These are phyloP conservation scores for Xerocomus minutiporus DNA, from an alignment of 1,284 basidiomycete genomes.

Conservation along the genomic window DNA sequence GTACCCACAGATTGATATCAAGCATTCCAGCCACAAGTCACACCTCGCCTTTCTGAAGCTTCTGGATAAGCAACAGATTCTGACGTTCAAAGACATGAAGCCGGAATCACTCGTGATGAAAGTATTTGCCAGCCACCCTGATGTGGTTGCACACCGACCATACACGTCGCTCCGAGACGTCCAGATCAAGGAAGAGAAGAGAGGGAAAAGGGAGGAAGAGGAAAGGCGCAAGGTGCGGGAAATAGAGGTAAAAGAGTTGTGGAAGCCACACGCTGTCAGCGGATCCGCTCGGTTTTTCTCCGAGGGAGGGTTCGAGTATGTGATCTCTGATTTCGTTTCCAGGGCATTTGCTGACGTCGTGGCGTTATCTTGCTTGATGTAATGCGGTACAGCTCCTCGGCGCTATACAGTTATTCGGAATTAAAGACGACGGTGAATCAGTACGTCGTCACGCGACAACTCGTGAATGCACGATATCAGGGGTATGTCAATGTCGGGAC, in stretches of 20 bases:
- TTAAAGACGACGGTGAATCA: conserved; percentile 54
- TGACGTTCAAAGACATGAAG: conserved; percentile 71
- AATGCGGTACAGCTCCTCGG: conserved; percentile 40
- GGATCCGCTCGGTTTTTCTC: conserved; percentile 54
- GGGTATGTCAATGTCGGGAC: conserved; percentile 68
- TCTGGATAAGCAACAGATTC: conserved; percentile 64
- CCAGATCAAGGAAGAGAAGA: conserved; percentile 51
- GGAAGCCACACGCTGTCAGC: conserved; percentile 63
- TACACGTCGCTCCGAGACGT: conserved; percentile 64
- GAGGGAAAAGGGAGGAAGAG: conserved; percentile 43
- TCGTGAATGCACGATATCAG: conserved; percentile 64
- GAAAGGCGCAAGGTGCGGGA: conserved; percentile 45
- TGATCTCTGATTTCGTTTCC: conserved; percentile 3
- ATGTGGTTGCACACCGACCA: conserved; percentile 46
- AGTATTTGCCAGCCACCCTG: conserved; percentile 59
- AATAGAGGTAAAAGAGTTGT: conserved; percentile 61
- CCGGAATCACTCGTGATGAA: conserved; percentile 60
- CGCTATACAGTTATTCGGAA: conserved; percentile 52
- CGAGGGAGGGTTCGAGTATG: conserved; percentile 53
- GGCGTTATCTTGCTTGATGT: not conserved
- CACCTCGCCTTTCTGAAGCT: conserved; percentile 75
- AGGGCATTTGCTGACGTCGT: conserved; percentile 1
- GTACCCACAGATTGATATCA: conserved; percentile 51
- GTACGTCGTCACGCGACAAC: conserved; percentile 58
- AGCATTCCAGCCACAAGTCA: conserved; percentile 74